phyloP scores from a whole-genome alignment of 306 rosid species.

The Vigna reflexopilosa region DNA sequence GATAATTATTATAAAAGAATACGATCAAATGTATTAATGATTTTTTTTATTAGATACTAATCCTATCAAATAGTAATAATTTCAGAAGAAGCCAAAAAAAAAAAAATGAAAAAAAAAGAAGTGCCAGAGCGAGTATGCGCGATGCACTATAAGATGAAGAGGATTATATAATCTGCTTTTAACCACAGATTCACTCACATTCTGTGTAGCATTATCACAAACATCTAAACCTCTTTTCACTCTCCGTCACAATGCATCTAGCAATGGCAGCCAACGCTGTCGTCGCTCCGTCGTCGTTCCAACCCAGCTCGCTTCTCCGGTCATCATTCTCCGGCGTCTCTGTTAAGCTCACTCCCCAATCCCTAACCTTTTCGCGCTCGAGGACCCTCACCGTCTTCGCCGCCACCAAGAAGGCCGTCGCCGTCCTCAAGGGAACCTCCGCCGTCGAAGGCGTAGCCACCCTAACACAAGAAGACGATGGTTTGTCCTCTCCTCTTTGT shows the following conservation, averaged over 20 bases:
- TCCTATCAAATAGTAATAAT: not conserved
- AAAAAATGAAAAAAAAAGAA: not conserved
- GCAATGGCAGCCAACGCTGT: slow-evolving; percentile 65
- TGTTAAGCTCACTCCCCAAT: slow-evolving; percentile 53
- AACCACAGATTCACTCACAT: slow-evolving; percentile 13
- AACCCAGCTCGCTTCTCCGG: slow-evolving; percentile 34
- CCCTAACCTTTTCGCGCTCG: slow-evolving; percentile 48
- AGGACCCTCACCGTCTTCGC: slow-evolving; percentile 62
- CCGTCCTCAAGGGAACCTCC: slow-evolving; percentile 81
- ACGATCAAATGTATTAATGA: too few relatives aligned
- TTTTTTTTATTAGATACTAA: too few relatives aligned
- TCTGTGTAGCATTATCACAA: slow-evolving; percentile 46
- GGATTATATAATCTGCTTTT: not conserved
- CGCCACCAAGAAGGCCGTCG: slow-evolving; percentile 78
- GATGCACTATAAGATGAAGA: not conserved
- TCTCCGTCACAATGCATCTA: slow-evolving; percentile 51
- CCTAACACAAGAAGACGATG: slow-evolving; percentile 65
- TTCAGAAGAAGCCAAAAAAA: not conserved
- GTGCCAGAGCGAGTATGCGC: not conserved
- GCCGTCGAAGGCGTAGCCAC: slow-evolving; percentile 77
- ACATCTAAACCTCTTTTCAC: slow-evolving; percentile 11
- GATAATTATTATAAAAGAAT: too few relatives aligned
- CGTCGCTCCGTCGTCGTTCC: slow-evolving; percentile 47
- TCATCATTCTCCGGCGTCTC: slow-evolving; percentile 71
- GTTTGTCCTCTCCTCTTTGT: slow-evolving; percentile 38